A percentile compares a stretch with the other conserved stretches of the same genome.
Evolutionary conservation across 805 yeast genomes (phyloP).

Genomic region (Yarrowia hollandica): DNA sequence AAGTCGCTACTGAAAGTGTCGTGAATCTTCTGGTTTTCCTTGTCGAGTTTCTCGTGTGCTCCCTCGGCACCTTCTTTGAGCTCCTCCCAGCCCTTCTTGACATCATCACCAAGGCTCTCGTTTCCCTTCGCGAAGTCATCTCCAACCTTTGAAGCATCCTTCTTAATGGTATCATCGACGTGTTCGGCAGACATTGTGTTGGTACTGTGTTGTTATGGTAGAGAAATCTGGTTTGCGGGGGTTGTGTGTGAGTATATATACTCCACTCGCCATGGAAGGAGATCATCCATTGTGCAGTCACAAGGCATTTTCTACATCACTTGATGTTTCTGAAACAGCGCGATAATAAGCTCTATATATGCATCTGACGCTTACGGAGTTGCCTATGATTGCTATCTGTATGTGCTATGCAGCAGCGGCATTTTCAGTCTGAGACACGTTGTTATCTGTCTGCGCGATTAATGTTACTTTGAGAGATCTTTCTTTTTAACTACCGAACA

Average conservation of each 20-base stretch:
- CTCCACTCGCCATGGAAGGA: no score
- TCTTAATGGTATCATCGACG: conserved; percentile 6
- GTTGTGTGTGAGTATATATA: not conserved
- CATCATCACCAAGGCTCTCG: not conserved
- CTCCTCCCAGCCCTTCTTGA: not conserved
- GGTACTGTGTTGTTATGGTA: not conserved
- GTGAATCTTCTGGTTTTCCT: conserved; percentile 14
- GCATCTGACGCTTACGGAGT: not conserved
- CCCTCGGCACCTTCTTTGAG: conserved; percentile 1
- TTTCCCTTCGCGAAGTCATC: not conserved
- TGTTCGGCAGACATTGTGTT: conserved; percentile 8
- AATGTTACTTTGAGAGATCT: not conserved
- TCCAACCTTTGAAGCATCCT: not conserved
- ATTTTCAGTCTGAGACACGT: conserved; percentile 8
- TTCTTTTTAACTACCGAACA: no score
- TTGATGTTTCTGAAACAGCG: conserved; percentile 15
- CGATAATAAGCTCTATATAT: not conserved
- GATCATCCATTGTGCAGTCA: no score
- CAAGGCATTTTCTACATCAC: conserved; percentile 1
- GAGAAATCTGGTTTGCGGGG: no score
- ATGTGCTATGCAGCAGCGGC: conserved; percentile 2
- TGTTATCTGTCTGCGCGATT: not conserved
- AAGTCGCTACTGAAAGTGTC: conserved; percentile 12
- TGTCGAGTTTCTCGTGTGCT: not conserved
- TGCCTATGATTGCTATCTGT: not conserved